Conservation (phyloP, 2,329 filamentous ascomycete species). For the Talaromyces marneffei region DNA sequence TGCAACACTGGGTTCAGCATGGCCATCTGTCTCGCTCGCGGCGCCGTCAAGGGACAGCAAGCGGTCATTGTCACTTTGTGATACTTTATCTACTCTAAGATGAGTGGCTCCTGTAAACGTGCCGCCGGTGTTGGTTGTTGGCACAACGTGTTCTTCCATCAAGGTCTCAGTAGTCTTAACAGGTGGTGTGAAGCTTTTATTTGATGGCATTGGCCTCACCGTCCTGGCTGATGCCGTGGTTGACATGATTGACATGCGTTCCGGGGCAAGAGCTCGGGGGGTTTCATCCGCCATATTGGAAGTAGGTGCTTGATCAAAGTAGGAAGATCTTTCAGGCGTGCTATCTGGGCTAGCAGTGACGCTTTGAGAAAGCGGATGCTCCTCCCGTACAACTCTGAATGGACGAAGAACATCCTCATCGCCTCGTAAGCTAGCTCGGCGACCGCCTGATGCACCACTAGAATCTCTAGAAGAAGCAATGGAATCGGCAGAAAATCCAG, state of each 20-base stretch:
- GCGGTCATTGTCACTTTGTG: constrained; percentile 28
- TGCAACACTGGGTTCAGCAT: constrained; percentile 40
- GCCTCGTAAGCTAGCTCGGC: constrained; percentile 53
- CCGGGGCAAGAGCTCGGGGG: constrained; percentile 34
- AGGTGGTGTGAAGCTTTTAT: not conserved
- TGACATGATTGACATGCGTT: constrained; percentile 39
- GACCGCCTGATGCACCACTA: constrained; percentile 40
- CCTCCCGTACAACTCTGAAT: constrained; percentile 47
- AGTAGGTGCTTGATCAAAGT: constrained; percentile 28
- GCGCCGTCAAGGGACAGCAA: constrained; percentile 31
- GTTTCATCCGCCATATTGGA: constrained; percentile 4
- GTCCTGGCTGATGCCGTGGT: constrained; percentile 44
- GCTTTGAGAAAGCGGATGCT: constrained; percentile 71
- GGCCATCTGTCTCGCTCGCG: constrained; percentile 31
- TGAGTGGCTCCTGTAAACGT: constrained; percentile 36
- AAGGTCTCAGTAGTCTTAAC: not conserved
- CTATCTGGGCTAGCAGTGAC: constrained; percentile 62
- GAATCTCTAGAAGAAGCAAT: constrained; percentile 52
- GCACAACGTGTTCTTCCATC: constrained; percentile 22
- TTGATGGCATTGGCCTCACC: constrained; percentile 31
- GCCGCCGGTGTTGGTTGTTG: constrained; percentile 31
- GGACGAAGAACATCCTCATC: constrained; percentile 53
- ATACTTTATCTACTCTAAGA: constrained; percentile 30
- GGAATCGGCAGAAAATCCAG: constrained; percentile 50
- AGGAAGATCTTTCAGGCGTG: constrained; percentile 29